These are phyloP conservation scores for Cercospora sojina DNA, from an alignment of 2,329 filamentous ascomycete species.

Conservation along the genomic window DNA sequence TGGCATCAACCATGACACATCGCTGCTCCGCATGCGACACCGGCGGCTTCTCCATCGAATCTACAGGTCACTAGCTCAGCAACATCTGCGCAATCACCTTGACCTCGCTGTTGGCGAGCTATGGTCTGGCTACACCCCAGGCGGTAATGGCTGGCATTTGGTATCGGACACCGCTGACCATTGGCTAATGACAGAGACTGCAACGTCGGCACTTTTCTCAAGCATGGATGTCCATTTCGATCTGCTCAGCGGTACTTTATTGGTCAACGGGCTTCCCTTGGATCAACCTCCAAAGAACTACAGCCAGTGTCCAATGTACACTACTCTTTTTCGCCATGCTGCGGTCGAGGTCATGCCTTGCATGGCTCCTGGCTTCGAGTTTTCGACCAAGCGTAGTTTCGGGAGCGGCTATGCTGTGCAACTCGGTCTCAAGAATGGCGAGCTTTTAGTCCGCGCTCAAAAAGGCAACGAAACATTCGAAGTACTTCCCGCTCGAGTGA, in stretches of 20 bases:
- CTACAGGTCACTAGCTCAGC: constrained; percentile 13
- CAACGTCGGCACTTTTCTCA: neutral
- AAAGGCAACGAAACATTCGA: constrained; percentile 34
- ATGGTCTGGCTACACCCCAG: constrained; percentile 44
- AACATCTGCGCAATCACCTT: constrained; percentile 12
- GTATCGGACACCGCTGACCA: constrained; percentile 12
- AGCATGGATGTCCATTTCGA: constrained; percentile 44
- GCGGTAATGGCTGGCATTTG: constrained; percentile 16
- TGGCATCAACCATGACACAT: neutral
- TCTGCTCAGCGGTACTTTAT: constrained; percentile 49
- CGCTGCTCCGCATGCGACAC: constrained; percentile 7
- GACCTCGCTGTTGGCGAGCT: constrained; percentile 30
- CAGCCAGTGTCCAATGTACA: constrained; percentile 45
- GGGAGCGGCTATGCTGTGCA: constrained; percentile 51
- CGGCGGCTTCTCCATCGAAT: constrained; percentile 26
- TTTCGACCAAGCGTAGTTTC: constrained; percentile 41
- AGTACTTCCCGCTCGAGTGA: constrained; percentile 39
- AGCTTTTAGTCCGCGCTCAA: neutral
- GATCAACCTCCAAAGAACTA: constrained; percentile 56
- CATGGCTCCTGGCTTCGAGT: constrained; percentile 53
- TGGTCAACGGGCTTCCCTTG: constrained; percentile 51
- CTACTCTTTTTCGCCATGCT: constrained; percentile 55
- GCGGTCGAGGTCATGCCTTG: constrained; percentile 56
- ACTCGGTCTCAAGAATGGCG: constrained; percentile 48
- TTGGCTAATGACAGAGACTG: constrained; percentile 32